Evolutionary conservation across 805 yeast species (phyloP), one percentile per base, ranked within the genome.

Genomic region (Kluyveromyces siamensis): DNA sequence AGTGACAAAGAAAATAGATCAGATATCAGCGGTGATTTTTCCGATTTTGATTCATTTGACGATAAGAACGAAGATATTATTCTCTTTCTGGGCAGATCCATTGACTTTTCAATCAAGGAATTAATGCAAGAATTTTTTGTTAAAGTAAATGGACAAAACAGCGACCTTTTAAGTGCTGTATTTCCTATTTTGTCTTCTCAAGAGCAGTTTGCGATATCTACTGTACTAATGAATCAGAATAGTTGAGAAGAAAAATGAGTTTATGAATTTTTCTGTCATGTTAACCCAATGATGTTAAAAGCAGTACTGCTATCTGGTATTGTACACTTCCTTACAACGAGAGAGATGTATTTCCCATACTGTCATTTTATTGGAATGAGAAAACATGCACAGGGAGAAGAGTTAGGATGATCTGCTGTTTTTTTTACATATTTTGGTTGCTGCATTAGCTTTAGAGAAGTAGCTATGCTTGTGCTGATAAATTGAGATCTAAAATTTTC

Each of bases 1-100:
- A 83, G 80, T 95, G 3, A 81, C 77, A 55, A 65, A 66, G 14
- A 73, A 81, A 75, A 21, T 16, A 13, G 19, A 11, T 11, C 38
- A 8, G 45, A 43, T 16, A 21, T 33, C 8, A 19, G 27, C 16
- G 14, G 39, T 14, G 27, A 43, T 8, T 37, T 27, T 13, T 43
- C 18, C 18, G 45, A 30, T 8, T 37, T 33, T 10, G 45, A 43
- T 14, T 43, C 21, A 11, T 21, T 43, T 7, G 19, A 18, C 2
- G 33, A 43, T 6, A n/a, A 33, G 6, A 35, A 43, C 18, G 39
- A 43, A n/a, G 39, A 35, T 33, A 38, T 33, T n/a, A 19, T 17
- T 8, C 18, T 43, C 7, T 19, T 43, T 10, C 16, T 38, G 11
- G 39, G 45, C 2, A 18, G 39, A 17, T 10, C 21, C 2, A 33